Evolutionary conservation across 805 yeast genomes (phyloP).

Genomic region (Starmerella davenportii): DNA sequence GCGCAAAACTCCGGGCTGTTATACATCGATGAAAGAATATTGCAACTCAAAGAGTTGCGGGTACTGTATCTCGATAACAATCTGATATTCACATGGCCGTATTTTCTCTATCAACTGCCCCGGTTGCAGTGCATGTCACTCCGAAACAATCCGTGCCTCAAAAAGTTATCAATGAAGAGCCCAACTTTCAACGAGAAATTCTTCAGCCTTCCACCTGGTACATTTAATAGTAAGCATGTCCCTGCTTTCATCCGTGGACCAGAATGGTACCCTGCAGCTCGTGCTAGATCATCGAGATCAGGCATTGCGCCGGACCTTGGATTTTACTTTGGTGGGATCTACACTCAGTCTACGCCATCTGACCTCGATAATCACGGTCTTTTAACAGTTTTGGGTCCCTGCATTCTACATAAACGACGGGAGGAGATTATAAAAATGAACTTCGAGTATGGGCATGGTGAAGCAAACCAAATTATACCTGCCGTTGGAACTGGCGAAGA

Average conservation of each 20-base stretch:
- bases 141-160: constrained; percentile 13
- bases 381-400: constrained; percentile 9
- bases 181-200: constrained; percentile 9
- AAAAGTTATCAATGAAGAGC: constrained; percentile 9
- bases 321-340: constrained; percentile 12
- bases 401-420: constrained; percentile 3
- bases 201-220: constrained; percentile 3
- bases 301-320: constrained; percentile 3
- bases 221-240: not conserved
- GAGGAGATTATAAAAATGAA: not conserved
- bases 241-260: constrained; percentile 9
- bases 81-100: constrained; percentile 12
- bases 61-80: constrained; percentile 9
- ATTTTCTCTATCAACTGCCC: constrained; percentile 5
- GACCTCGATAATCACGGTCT: constrained; percentile 7
- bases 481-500: not conserved
- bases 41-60: constrained; percentile 1
- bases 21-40: constrained; percentile 8
- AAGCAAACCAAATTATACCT: not conserved
- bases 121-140: constrained; percentile 2
- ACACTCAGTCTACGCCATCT: constrained; percentile 3
- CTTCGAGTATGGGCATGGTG: not conserved
- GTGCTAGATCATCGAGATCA: constrained; percentile 1
- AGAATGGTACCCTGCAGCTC: constrained; percentile 10
- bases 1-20: constrained; percentile 7